phyloP scores from a whole-genome alignment of 2,329 filamentous ascomycete genomes.

The Penicillium janthinellum region DNA sequence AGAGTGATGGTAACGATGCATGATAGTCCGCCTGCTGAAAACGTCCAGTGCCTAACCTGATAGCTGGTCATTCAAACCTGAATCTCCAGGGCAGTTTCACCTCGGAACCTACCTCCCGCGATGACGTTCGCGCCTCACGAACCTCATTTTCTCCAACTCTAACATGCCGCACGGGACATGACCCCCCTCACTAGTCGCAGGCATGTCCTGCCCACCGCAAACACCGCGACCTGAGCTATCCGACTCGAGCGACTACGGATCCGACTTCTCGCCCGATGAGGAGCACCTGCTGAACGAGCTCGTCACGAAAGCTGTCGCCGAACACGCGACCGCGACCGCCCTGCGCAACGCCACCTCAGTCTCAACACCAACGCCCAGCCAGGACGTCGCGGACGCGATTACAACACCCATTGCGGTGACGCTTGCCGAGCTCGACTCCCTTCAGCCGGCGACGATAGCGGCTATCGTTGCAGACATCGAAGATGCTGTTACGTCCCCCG shows the following conservation, averaged over 20 bases:
- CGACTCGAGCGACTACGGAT: conserved; percentile 62
- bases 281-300: conserved; percentile 56
- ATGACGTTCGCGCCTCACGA: conserved; percentile 17
- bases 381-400: conserved; percentile 7
- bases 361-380: conserved; percentile 25
- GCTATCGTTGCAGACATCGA: conserved; percentile 44
- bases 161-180: conserved; percentile 23
- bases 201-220: conserved; percentile 36
- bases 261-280: conserved; percentile 62
- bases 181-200: conserved; percentile 26
- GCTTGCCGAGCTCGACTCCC: conserved; percentile 19
- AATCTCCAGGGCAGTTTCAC: conserved; percentile 15
- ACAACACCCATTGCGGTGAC: conserved; percentile 16
- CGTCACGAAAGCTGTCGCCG: conserved; percentile 48
- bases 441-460: conserved; percentile 18
- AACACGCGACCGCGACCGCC: conserved; percentile 28
- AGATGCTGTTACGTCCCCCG: conserved; percentile 44
- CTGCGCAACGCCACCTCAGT: conserved; percentile 15
- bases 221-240: conserved; percentile 24
- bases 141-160: conserved; percentile 5
- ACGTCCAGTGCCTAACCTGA: conserved; percentile 9
- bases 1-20: not conserved
- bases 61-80: not conserved
- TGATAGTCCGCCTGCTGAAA: not conserved
- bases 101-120: conserved; percentile 1